Evolutionary conservation across 176 grass and related monocot species (phyloP).

Genomic region (Melocanna baccifera): DNA sequence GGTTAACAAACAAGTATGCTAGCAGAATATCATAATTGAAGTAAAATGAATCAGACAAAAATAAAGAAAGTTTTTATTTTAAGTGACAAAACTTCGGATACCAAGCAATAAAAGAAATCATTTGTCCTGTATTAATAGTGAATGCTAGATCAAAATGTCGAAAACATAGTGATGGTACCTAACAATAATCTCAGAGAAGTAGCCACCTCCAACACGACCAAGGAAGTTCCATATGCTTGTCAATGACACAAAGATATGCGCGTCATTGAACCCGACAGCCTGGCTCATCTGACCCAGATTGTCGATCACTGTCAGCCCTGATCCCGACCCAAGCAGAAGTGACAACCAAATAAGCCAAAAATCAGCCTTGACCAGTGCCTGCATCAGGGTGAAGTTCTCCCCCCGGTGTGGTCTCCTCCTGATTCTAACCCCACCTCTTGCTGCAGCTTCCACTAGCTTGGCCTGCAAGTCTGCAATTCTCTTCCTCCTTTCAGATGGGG

Average conservation of each 20-base stretch:
- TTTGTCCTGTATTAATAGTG: neutral
- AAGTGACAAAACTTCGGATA: neutral
- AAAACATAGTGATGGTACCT: conserved; percentile 46
- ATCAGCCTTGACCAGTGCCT: conserved; percentile 85
- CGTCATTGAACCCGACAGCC: conserved; percentile 63
- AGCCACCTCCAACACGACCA: conserved; percentile 81
- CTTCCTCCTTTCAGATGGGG: conserved; percentile 62
- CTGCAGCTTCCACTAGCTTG: conserved; percentile 59
- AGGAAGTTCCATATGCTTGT: conserved; percentile 97
- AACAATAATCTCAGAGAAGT: conserved; percentile 90
- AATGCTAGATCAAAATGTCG: neutral
- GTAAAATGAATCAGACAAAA: neutral
- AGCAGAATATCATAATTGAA: conserved; percentile 4
- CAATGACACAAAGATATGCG: conserved; percentile 75
- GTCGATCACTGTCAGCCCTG: conserved; percentile 84
- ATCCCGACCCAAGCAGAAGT: conserved; percentile 74
- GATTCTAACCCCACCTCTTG: conserved; percentile 69
- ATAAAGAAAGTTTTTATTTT: neutral
- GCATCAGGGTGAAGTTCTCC: conserved; percentile 84
- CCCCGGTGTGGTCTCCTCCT: conserved; percentile 64
- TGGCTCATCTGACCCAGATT: conserved; percentile 97
- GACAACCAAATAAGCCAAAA: conserved; percentile 95
- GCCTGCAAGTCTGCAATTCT: conserved; percentile 65
- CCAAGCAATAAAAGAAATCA: neutral
- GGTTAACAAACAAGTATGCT: neutral